Evolutionary conservation across 768 basidiomycete genomes (phyloP).

Genomic region (Phallus indusiatus): DNA sequence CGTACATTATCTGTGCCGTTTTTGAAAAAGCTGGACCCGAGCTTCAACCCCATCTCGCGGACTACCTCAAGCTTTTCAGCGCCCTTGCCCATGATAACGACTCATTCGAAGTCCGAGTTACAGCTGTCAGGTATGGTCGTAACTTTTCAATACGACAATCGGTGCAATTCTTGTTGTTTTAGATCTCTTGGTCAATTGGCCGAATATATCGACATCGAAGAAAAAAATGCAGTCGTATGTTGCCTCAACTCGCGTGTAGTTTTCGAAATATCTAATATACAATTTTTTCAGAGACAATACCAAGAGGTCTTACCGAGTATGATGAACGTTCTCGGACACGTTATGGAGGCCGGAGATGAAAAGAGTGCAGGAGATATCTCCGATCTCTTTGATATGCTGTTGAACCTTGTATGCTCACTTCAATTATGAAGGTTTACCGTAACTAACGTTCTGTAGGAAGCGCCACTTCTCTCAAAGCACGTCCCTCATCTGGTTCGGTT

Average conservation of each 20-base stretch:
- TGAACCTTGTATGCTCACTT: slow-evolving; percentile 63
- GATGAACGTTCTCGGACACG: slow-evolving; percentile 80
- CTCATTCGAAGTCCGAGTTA: slow-evolving; percentile 83
- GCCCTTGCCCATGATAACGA: slow-evolving; percentile 70
- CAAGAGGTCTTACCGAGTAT: slow-evolving; percentile 80
- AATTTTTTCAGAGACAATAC: slow-evolving; percentile 57
- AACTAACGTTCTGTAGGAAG: slow-evolving; percentile 49
- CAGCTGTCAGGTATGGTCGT: slow-evolving; percentile 62
- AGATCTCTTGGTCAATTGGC: slow-evolving; percentile 88
- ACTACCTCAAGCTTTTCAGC: slow-evolving; percentile 74
- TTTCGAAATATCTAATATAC: not conserved
- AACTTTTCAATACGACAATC: not conserved
- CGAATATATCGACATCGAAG: slow-evolving; percentile 82
- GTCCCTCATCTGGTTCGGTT: slow-evolving; percentile 83
- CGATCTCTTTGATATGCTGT: slow-evolving; percentile 91
- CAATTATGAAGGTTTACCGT: not conserved
- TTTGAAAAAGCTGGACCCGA: slow-evolving; percentile 87
- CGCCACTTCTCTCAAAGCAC: slow-evolving; percentile 84
- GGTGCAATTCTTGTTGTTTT: not conserved
- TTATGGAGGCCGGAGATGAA: slow-evolving; percentile 72
- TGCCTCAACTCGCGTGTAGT: not conserved
- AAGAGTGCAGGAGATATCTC: slow-evolving; percentile 79
- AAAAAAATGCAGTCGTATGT: slow-evolving; percentile 79
- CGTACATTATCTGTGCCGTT: slow-evolving; percentile 83
- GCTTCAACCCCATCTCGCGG: slow-evolving; percentile 66